Evolutionary conservation across 148 eudicot genomes (phyloP).

Genomic region (Rhododendron griersonianum): DNA sequence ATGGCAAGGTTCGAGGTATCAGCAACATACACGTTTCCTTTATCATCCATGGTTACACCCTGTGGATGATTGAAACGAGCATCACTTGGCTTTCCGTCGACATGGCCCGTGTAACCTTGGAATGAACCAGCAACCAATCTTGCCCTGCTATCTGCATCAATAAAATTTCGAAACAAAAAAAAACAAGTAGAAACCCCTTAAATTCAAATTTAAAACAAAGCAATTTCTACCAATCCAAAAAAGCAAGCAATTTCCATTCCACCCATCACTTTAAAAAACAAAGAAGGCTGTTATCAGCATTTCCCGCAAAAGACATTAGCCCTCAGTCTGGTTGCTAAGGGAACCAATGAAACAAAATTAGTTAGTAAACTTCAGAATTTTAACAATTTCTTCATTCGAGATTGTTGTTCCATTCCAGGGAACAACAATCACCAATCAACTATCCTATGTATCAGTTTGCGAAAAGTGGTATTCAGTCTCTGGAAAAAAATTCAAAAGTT

Average conservation of each 20-base stretch:
- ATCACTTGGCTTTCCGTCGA: conserved; percentile 94
- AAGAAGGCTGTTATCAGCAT: neutral
- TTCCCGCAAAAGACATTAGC: neutral
- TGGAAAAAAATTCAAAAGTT: neutral
- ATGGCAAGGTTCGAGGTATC: conserved; percentile 88
- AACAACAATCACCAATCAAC: neutral
- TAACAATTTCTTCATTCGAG: neutral
- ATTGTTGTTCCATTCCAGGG: neutral
- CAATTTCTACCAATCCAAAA: neutral
- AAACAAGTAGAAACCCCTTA: neutral
- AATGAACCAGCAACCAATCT: conserved; percentile 96
- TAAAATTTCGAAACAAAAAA: neutral
- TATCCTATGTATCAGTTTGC: neutral
- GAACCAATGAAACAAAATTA: no score
- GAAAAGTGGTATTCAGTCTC: neutral
- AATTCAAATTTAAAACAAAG: neutral
- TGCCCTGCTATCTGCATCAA: conserved; percentile 83
- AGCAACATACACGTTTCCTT: conserved; percentile 93
- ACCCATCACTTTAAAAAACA: neutral
- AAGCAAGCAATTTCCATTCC: neutral
- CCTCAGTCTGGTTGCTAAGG: neutral
- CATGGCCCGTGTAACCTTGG: conserved; percentile 97
- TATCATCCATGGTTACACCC: conserved; percentile 93
- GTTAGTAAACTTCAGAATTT: neutral
- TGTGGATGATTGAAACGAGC: conserved; percentile 90